Evolutionary conservation across 345 rosid species (phyloP), one percentile per base, ranked within the genome.

Genomic region (Linum lewisii): DNA sequence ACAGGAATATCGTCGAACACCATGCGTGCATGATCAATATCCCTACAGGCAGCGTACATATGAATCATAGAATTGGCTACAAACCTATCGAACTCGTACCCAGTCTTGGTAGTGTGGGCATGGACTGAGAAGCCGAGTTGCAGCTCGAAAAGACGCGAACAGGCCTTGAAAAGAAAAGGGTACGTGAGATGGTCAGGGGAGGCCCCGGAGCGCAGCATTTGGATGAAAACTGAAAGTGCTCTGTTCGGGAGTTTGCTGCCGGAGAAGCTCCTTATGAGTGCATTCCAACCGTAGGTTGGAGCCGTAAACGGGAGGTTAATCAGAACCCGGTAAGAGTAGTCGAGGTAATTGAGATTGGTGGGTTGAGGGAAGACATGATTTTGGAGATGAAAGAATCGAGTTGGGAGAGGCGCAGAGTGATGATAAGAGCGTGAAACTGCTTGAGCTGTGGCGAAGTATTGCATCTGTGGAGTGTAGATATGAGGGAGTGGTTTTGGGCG

Each of bases 111-210:
- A 16, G 76, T 70, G 11, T 66, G 68, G 13, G 69, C 70, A 59
- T 88, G 96, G 52, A 84, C 53, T 0, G 77, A 53, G 13, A 69
- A 45, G 10, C 90, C 90, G 10, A 78, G 58, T 24, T 67, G 68
- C 34, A 32, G 67, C 59, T 70, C 80, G 65, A 55, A 67, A 20
- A 84, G 75, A 53, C 92, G 84, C 11, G 87, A 77, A n/a, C 59
- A 73, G 2, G 96, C 82, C 74, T 83, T 88, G 18, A 75, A 68
- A 19, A 88, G 76, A 66, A 88, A 88, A 8, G 96, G 92, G 74
- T 71, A 84, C 0, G 98, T 92, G 62, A 92, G 66, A 58, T 86
- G 73, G 63, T 88, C 87, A 0, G 95, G 84, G 25, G 59, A 63
- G 66, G 69, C 58, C 23, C 81, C 90, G 25, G 38, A 37, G 57